Conservation (phyloP, 805 yeast species). For the Schwanniomyces yamadae region DNA sequence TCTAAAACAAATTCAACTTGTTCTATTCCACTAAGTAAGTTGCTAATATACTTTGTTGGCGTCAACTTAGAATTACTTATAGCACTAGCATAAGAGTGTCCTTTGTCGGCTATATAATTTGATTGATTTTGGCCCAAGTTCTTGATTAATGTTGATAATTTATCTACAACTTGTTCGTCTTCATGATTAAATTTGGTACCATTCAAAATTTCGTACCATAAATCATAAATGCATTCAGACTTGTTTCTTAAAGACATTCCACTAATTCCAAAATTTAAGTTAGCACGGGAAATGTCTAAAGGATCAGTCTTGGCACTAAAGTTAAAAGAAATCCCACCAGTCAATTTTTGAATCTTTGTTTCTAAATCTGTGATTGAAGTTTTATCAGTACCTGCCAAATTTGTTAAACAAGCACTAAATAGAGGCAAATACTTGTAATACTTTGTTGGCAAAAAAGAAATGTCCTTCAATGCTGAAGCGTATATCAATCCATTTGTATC, state of each 20-base stretch:
- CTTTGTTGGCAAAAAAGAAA: conserved; percentile 58
- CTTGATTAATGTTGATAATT: conserved; percentile 70
- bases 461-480: conserved; percentile 61
- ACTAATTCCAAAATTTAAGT: conserved; percentile 53
- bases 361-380: conserved; percentile 79
- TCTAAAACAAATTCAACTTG: conserved; percentile 71
- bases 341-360: conserved; percentile 73
- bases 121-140: conserved; percentile 74
- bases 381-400: conserved; percentile 72
- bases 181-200: conserved; percentile 64
- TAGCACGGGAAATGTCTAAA: conserved; percentile 43
- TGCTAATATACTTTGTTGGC: conserved; percentile 57
- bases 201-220: conserved; percentile 67
- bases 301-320: conserved; percentile 59
- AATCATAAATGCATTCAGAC: conserved; percentile 54
- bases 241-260: conserved; percentile 75
- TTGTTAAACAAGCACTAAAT: conserved; percentile 76
- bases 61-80: conserved; percentile 66
- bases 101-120: conserved; percentile 79
- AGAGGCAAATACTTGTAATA: conserved; percentile 71
- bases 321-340: conserved; percentile 81
- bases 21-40: conserved; percentile 68
- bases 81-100: conserved; percentile 79
- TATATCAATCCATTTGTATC: conserved; percentile 83
- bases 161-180: conserved; percentile 47